phyloP scores from a whole-genome alignment of 2,329 filamentous ascomycete genomes.

The Penicillium capsulatum region DNA sequence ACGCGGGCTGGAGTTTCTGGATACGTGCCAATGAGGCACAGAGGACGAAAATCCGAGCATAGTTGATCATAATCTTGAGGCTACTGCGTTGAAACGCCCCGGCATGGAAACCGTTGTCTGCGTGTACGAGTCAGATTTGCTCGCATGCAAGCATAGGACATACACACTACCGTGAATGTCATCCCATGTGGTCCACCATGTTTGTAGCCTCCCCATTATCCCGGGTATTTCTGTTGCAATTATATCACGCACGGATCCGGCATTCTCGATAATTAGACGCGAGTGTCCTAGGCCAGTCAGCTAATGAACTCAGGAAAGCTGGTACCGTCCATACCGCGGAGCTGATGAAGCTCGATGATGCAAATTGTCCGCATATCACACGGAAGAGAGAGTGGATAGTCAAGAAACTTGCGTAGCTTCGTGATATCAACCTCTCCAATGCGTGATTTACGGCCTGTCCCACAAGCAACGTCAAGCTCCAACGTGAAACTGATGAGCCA shows the following conservation, averaged over 20 bases:
- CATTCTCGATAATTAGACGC: slow-evolving; percentile 29
- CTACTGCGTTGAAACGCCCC: slow-evolving; percentile 36
- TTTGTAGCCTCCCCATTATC: slow-evolving; percentile 30
- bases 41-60: slow-evolving; percentile 32
- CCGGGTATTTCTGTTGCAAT: slow-evolving; percentile 27
- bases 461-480: slow-evolving; percentile 34
- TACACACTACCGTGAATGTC: slow-evolving; percentile 32
- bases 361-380: slow-evolving; percentile 34
- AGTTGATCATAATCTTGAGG: slow-evolving; percentile 33
- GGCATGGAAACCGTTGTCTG: slow-evolving; percentile 36
- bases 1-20: slow-evolving; percentile 29
- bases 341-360: slow-evolving; percentile 36
- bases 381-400: slow-evolving; percentile 34
- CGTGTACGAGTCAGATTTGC: slow-evolving; percentile 23
- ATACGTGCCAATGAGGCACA: slow-evolving; percentile 33
- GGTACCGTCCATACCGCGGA: slow-evolving; percentile 23
- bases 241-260: slow-evolving; percentile 24
- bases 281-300: slow-evolving; percentile 14
- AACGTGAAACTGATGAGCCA: slow-evolving; percentile 36
- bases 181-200: slow-evolving; percentile 36
- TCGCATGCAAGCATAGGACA: slow-evolving; percentile 9
- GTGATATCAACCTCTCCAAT: slow-evolving; percentile 32
- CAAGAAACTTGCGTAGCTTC: slow-evolving; percentile 33
- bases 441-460: slow-evolving; percentile 34
- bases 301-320: too few species aligned